phyloP scores from a whole-genome alignment of 805 yeast species.

The Wickerhamiella siamensis region DNA sequence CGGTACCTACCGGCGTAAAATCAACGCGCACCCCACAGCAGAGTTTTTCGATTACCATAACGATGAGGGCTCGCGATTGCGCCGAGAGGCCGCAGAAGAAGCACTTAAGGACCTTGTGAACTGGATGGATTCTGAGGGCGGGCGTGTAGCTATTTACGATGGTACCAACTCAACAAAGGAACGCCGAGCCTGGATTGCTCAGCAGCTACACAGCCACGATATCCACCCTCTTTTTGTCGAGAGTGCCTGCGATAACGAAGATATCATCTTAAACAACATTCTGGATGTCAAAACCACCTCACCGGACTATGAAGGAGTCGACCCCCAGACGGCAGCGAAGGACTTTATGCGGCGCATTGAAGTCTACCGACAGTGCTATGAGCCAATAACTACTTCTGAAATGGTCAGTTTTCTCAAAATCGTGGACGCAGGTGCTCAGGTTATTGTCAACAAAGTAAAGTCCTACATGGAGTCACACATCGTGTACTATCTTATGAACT shows the following conservation, averaged over 20 bases:
- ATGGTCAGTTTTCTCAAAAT: conserved; percentile 67
- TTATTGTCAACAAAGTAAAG: conserved; percentile 74
- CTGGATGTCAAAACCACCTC: conserved; percentile 75
- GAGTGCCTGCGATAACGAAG: conserved; percentile 76
- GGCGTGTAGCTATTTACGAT: conserved; percentile 85
- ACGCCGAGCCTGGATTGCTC: conserved; percentile 51
- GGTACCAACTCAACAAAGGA: conserved; percentile 78
- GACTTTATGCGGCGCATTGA: conserved; percentile 65
- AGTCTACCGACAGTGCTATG: conserved; percentile 59
- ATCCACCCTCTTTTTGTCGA: conserved; percentile 89
- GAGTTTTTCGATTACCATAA: conserved; percentile 63
- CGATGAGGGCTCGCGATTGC: conserved; percentile 43
- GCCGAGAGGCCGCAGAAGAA: conserved; percentile 52
- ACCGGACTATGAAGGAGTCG: conserved; percentile 61
- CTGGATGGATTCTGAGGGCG: conserved; percentile 71
- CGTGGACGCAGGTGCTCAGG: conserved; percentile 76
- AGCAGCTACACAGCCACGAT: conserved; percentile 25
- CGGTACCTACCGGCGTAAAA: conserved; percentile 64
- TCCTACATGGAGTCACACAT: conserved; percentile 83
- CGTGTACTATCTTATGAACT: conserved; percentile 89
- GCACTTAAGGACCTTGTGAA: conserved; percentile 71
- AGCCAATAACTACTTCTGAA: conserved; percentile 45
- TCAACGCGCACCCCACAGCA: conserved; percentile 51
- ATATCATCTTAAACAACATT: conserved; percentile 62
- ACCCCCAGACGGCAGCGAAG: conserved; percentile 53